A percentile compares a stretch with the other conserved stretches of the same genome.
These are phyloP conservation scores for Dendrobium officinale DNA, from an alignment of 106 monocot species.

Conservation along the genomic window DNA sequence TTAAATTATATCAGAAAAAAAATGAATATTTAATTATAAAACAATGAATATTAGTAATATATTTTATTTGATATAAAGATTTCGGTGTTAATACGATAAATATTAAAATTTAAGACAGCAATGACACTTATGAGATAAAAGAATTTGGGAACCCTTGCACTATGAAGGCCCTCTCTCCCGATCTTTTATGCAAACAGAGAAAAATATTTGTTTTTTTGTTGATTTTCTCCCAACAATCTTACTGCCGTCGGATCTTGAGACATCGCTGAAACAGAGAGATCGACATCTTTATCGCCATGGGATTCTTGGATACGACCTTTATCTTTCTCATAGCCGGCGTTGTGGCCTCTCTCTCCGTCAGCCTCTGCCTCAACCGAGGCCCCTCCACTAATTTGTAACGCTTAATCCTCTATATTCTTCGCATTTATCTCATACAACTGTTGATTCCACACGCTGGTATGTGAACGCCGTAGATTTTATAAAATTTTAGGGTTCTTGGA, in stretches of 20 bases:
- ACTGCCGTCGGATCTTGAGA: background rate
- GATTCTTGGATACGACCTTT: constrained; percentile 73
- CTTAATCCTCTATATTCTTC: background rate
- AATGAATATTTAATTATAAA: too few species aligned
- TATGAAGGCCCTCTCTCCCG: too few species aligned
- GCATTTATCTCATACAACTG: background rate
- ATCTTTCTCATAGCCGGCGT: constrained; percentile 69
- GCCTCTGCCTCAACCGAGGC: constrained; percentile 85
- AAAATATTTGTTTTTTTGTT: background rate
- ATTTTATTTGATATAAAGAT: too few species aligned
- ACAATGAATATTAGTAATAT: too few species aligned
- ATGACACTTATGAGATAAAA: too few species aligned
- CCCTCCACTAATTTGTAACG: constrained; percentile 85
- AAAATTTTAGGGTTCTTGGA: background rate
- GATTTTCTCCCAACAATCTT: too few species aligned
- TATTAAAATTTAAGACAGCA: too few species aligned
- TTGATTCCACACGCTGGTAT: background rate
- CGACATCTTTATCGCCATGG: constrained; percentile 29
- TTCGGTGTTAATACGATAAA: too few species aligned
- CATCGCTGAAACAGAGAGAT: background rate
- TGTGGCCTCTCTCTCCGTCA: constrained; percentile 54
- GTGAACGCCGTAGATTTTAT: background rate
- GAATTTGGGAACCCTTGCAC: too few species aligned
- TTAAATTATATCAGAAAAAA: too few species aligned
- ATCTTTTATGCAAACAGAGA: too few species aligned